Percentiles rank a stretch among this genome's conserved stretches.
These are phyloP conservation scores for Blastomyces gilchristii DNA, from an alignment of 2,329 filamentous ascomycete species.

Conservation along the genomic window DNA sequence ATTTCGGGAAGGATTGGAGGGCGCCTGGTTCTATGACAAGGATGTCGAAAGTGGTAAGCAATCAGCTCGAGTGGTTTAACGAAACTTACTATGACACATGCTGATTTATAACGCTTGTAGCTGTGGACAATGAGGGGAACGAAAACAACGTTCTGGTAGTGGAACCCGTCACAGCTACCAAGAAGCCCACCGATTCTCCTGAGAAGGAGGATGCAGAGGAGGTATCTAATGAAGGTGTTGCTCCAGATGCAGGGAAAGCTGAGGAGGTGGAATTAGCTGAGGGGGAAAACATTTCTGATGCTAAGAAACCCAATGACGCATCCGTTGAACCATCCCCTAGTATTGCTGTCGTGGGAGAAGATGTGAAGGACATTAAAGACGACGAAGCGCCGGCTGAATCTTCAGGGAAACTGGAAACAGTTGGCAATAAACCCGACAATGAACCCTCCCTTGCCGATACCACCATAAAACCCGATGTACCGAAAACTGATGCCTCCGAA, in stretches of 20 bases:
- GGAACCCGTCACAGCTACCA: constrained; percentile 7
- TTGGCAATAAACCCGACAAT: constrained; percentile 7
- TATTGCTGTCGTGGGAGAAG: constrained; percentile 1
- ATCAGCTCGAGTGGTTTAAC: background rate
- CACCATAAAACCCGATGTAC: constrained; percentile 9
- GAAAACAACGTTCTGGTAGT: constrained; percentile 17
- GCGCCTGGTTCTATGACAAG: constrained; percentile 22
- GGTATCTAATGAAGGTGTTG: constrained; percentile 3
- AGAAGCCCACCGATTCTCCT: background rate
- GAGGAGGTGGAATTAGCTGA: constrained; percentile 3
- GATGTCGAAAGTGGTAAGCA: constrained; percentile 21
- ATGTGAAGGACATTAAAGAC: background rate
- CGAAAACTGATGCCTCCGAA: constrained; percentile 9
- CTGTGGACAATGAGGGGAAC: constrained; percentile 19
- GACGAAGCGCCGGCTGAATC: background rate
- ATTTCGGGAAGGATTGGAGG: constrained; percentile 20
- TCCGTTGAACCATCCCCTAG: constrained; percentile 10
- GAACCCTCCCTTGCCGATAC: constrained; percentile 10
- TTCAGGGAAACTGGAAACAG: constrained; percentile 1
- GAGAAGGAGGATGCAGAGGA: constrained; percentile 11
- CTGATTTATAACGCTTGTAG: constrained; percentile 12
- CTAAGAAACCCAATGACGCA: constrained; percentile 3
- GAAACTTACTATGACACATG: background rate
- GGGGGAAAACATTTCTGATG: constrained; percentile 10
- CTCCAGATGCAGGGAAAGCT: background rate